Base-by-base conservation (phyloP, 768 basidiomycete genomes). In the Russula virescens region DNA sequence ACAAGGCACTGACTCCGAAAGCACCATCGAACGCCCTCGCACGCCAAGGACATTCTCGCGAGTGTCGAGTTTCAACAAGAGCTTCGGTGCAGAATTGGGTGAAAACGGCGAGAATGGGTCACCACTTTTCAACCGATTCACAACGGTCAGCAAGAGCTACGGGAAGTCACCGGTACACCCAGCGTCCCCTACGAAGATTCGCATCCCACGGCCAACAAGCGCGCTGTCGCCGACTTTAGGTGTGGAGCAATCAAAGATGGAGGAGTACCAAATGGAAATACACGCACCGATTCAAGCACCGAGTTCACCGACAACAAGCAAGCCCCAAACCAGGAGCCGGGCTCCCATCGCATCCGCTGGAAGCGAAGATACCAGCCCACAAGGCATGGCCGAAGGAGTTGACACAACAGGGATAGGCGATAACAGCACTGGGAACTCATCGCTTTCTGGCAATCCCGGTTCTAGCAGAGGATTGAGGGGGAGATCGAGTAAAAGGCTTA, bases 51-150 rank as follows among this genome's bases (percentile, higher is more conserved):
- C 53, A 16, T 55, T 35, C 40, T 54, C 57, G 25, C 63, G 63
- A 8, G 58, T 64, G 23, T 64, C 63, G 7, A 64, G 63, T 16
- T 50, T 64, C 34, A 64, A 60, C 40, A 64, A 60, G 48, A 64
- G 63, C 25, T 64, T 64, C 48, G 50, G 40, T 28, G 53, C 42
- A 35, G 58, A 40, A n/a, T 5, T 38, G 10, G 58, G 58, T 9
- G 62, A 63, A 26, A 45, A 52, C 31, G 18, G 48, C 23, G 63
- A 51, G 57, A 47, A 46, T 2, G 47, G 26, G n/a, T 64, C 58
- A 4, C 58, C 63, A 16, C 60, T 23, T 34, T 52, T 55, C 31
- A 64, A 64, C 25, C 56, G 50, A 47, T 64, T 64, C 23, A 64
- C 63, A 18, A 64, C 63, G 0, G 63, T 64, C 19, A 10, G 42